Evolutionary conservation across 805 yeast species (phyloP), one percentile per base, ranked within the genome.

Genomic region (Yarrowia osloensis): DNA sequence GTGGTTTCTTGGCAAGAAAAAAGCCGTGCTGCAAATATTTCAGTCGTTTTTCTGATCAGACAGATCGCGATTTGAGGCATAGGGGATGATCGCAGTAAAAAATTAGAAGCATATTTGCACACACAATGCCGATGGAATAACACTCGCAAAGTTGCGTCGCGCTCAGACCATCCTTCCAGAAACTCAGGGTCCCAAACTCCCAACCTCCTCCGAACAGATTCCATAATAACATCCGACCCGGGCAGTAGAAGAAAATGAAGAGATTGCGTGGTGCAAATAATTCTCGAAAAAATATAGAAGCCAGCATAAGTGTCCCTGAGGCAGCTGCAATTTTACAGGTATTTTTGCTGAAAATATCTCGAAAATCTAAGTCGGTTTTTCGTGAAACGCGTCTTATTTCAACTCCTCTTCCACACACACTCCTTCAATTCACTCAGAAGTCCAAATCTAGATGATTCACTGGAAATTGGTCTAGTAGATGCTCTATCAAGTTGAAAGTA

Each of bases 221-320:
- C 39, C 17, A 50, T 13, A 50, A 50, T 50, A 31, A 50, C 55
- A 19, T 50, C 55, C 55, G 55, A 50, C n/a, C 55, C 55, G 55
- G 12, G 24, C 9, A 31, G 17, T 28, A 13, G 15, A 13, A 21
- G 44, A 37, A 21, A 40, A 19, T 40, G 5, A 11, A 19, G 22
- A 9, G 6, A 12, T 15, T 21, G 15, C 8, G 4, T 37, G 42
- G 42, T 37, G 35, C 4, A 33, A 33, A 33, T 28, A 28, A 1
- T 28, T 28, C 7, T 28, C 7, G 9, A 28, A 5, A 28, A 8
- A 28, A 28, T 28, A 28, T 3, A 28, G 1, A 28, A 2, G 9
- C 6, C 31, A 28, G 29, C 4, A 28, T 7, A 28, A 28, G 9
- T 28, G 7, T 11, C 7, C 31, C 31, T 8, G 9, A 8, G 9